These are phyloP conservation scores for Trichoderma sp. DNA, from an alignment of 2,329 filamentous ascomycete genomes.

Conservation along the genomic window DNA sequence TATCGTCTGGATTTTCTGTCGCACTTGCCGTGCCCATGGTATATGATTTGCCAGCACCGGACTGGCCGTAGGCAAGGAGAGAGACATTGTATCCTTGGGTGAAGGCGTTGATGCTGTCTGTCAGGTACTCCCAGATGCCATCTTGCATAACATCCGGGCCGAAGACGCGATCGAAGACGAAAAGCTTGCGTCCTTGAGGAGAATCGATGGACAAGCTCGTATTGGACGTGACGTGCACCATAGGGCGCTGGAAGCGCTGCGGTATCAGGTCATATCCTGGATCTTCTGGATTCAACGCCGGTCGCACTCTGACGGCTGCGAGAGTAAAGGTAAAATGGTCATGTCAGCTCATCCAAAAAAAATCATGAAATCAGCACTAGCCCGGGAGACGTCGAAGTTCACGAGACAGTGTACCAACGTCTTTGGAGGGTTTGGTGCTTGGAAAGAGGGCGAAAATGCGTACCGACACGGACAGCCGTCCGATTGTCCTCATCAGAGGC, in stretches of 20 bases:
- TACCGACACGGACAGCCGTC: conserved; percentile 95
- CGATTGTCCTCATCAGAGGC: conserved; percentile 86
- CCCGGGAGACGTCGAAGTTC: neutral
- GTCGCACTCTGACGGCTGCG: conserved; percentile 86
- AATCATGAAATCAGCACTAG: neutral
- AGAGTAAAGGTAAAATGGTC: neutral
- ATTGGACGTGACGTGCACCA: conserved; percentile 82
- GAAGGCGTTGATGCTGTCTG: conserved; percentile 86
- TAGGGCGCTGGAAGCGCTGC: conserved; percentile 88
- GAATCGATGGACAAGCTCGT: conserved; percentile 88
- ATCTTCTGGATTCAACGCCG: conserved; percentile 76
- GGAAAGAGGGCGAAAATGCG: conserved; percentile 45
- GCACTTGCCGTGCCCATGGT: conserved; percentile 98
- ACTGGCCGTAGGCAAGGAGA: conserved; percentile 93
- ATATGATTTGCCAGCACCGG: conserved; percentile 95
- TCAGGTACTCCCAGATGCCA: conserved; percentile 90
- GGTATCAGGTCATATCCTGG: conserved; percentile 94
- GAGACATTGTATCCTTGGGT: conserved; percentile 98
- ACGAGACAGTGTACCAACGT: neutral
- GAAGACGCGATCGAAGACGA: conserved; percentile 96
- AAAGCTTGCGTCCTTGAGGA: conserved; percentile 87
- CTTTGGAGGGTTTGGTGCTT: neutral
- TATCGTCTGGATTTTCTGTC: conserved; percentile 65
- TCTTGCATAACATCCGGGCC: conserved; percentile 78
- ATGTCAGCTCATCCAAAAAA: conserved; percentile 8